Base-by-base conservation (phyloP, 352 stramenopile genomes). In the Pythium sp. region DNA sequence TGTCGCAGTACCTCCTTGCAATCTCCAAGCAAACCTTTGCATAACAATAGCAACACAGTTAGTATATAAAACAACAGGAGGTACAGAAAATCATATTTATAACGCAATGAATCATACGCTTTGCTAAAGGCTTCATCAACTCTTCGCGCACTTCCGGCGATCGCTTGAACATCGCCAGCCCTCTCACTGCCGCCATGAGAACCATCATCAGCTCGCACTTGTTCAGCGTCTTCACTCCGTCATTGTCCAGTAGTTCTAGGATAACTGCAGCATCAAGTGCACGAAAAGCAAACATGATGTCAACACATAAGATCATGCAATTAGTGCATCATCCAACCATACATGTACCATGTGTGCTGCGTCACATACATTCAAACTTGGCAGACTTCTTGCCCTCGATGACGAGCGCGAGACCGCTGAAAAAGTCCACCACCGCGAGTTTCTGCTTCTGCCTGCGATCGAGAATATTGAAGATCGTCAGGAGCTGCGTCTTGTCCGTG, bases 201-300 rank as follows among this genome's bases (percentile, higher is more conserved):
- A 90, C 64, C 74, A 92, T 92, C 64, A 72, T 76, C 24, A 92
- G 65, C 61, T 92, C 84, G 46, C 80, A 86, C 20, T 71, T 71
- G 58, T 92, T 92, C 43, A 92, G 58, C 22, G 74, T 81, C 67
- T 89, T 85, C 6, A 75, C 24, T 0, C 79, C 77, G 26, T 80
- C 84, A 59, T 90, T 92, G 56, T 89, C 80, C n/a, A 92, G 55
- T 20, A 92, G 63, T 1, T 71, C 81, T 28, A 88, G 59, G 22
- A 92, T 72, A 68, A 92, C 83, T 92, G 26, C 1, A 14, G 26
- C 7, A n/a, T 38, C 22, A 59, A 38, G 12, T 8, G 34, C 18
- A 26, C 18, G 18, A 32, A 30, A 62, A 11, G 9, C 54, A 64
- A 11, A 12, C 26, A 15, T 14, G 54, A n/a, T 43, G n/a, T 67